Conservation (phyloP, 371 early-diverging fungal genomes). For the Synchytrium microbalum region DNA sequence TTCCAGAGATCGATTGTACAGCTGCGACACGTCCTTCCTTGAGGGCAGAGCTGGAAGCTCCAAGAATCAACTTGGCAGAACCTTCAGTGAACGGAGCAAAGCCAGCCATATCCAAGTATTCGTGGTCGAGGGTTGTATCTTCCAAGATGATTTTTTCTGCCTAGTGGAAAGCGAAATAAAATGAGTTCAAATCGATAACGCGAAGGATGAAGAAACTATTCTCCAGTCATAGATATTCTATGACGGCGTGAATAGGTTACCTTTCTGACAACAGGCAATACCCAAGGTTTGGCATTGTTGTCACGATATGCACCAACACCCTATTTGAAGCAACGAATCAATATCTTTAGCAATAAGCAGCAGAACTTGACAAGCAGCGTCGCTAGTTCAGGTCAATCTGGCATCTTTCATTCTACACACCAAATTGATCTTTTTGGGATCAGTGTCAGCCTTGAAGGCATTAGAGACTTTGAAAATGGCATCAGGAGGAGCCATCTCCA, state of each 20-base stretch:
- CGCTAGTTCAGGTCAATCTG: too few relatives aligned
- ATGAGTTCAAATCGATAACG: not conserved
- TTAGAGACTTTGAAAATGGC: constrained; percentile 83
- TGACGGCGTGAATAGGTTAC: too few relatives aligned
- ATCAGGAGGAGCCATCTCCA: constrained; percentile 72
- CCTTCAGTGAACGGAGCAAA: constrained; percentile 71
- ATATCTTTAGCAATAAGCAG: too few relatives aligned
- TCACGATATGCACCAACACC: constrained; percentile 40
- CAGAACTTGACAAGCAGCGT: too few relatives aligned
- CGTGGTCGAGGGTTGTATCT: constrained; percentile 73
- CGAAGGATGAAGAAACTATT: not conserved
- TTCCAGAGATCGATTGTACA: constrained; percentile 93
- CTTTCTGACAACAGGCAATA: constrained; percentile 79
- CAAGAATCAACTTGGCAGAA: constrained; percentile 83
- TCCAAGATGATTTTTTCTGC: constrained; percentile 71
- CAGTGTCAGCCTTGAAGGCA: constrained; percentile 69
- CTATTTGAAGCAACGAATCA: too few relatives aligned
- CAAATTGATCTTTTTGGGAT: constrained; percentile 80
- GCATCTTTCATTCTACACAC: too few relatives aligned
- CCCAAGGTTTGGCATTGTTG: constrained; percentile 85
- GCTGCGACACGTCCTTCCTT: constrained; percentile 72
- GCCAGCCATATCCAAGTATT: constrained; percentile 94
- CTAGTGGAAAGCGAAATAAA: too few relatives aligned
- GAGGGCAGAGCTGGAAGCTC: constrained; percentile 62
- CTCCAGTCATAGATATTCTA: too few relatives aligned